These are phyloP conservation scores for Pseudonectria buxi DNA, from an alignment of 2,329 filamentous ascomycete genomes.

Conservation along the genomic window DNA sequence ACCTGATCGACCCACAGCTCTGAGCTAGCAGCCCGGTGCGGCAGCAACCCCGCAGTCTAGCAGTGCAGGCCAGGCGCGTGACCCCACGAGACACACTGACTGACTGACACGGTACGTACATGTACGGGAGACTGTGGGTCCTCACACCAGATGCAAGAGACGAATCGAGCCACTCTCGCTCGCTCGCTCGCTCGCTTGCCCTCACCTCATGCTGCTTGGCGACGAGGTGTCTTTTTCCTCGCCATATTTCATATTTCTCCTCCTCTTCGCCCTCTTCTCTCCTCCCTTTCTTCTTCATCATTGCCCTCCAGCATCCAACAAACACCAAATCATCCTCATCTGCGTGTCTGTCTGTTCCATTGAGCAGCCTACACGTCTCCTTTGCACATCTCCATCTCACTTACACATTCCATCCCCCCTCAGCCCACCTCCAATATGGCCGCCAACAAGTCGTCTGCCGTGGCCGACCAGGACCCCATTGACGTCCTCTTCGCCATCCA, in stretches of 20 bases:
- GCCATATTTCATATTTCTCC: conserved; percentile 12
- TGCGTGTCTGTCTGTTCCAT: not conserved
- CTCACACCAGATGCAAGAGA: conserved; percentile 14
- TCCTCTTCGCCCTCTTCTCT: conserved; percentile 17
- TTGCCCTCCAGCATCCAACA: conserved; percentile 10
- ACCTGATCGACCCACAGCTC: conserved; percentile 6
- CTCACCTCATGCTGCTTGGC: not conserved
- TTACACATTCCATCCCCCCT: conserved; percentile 11
- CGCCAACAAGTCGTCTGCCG: conserved; percentile 51
- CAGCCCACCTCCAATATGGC: conserved; percentile 41
- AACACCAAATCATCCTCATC: conserved; percentile 5
- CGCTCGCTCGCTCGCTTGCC: too few species aligned
- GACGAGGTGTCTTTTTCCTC: conserved; percentile 7
- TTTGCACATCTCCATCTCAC: conserved; percentile 6
- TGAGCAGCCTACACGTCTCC: conserved; percentile 9
- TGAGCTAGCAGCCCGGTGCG: too few species aligned
- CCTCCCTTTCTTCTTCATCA: conserved; percentile 15
- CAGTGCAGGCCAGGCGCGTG: conserved; percentile 15
- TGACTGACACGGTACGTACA: conserved; percentile 8
- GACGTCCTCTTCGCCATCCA: conserved; percentile 56
- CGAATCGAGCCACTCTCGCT: conserved; percentile 13
- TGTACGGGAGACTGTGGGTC: conserved; percentile 14
- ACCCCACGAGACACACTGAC: conserved; percentile 10
- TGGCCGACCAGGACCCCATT: conserved; percentile 50
- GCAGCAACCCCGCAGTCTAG: conserved; percentile 14